phyloP scores from a whole-genome alignment of 1,284 basidiomycete genomes.

The Apiotrichum montevideense region DNA sequence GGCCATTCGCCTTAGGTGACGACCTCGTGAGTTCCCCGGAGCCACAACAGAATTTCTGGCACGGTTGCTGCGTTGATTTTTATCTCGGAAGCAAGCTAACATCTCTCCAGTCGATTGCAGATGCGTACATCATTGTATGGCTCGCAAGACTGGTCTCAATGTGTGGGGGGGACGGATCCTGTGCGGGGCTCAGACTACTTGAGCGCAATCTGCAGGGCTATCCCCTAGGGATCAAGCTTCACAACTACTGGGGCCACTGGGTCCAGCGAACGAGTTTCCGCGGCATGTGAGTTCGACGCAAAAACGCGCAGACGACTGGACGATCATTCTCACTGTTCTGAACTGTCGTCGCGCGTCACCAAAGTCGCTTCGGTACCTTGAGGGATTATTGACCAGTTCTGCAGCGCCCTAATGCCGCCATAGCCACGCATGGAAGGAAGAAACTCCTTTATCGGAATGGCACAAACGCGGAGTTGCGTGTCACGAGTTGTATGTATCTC shows the following conservation, averaged over 20 bases:
- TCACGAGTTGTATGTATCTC: too few species aligned
- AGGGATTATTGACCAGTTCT: too few species aligned
- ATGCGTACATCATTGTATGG: slow-evolving; percentile 75
- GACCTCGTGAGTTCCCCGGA: slow-evolving; percentile 38
- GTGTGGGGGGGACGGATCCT: slow-evolving; percentile 52
- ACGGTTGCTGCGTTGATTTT: too few species aligned
- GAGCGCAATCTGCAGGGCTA: slow-evolving; percentile 31
- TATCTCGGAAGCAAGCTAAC: background rate
- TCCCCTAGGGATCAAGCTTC: slow-evolving; percentile 39
- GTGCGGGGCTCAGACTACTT: slow-evolving; percentile 46
- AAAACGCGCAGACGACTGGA: too few species aligned
- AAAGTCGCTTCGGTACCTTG: background rate
- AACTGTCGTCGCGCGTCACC: too few species aligned
- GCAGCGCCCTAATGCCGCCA: too few species aligned
- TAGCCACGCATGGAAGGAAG: too few species aligned
- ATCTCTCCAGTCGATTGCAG: slow-evolving; percentile 59
- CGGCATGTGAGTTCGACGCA: slow-evolving; percentile 52
- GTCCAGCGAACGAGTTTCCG: slow-evolving; percentile 62
- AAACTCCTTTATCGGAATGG: too few species aligned
- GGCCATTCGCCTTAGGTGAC: slow-evolving; percentile 65
- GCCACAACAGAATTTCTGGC: too few species aligned
- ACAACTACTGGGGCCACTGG: slow-evolving; percentile 60
- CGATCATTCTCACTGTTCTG: too few species aligned
- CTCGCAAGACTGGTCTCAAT: slow-evolving; percentile 59
- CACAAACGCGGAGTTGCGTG: too few species aligned